These are phyloP conservation scores for Didymella segeticola DNA, from an alignment of 2,329 filamentous ascomycete species.

Conservation along the genomic window DNA sequence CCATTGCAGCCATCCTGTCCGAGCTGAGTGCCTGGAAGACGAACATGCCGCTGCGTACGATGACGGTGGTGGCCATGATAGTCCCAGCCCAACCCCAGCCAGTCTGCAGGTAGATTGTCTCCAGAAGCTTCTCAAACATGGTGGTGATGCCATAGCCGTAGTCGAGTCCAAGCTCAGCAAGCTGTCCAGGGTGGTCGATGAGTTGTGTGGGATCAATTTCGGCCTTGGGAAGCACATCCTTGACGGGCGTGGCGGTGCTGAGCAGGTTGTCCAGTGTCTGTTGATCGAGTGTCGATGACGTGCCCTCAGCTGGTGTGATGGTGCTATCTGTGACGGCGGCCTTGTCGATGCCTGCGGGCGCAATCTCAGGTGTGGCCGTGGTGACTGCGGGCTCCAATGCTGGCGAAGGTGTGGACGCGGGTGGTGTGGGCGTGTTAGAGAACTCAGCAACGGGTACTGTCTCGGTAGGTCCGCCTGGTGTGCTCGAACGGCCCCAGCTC, in stretches of 20 bases:
- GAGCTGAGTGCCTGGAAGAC: constrained; percentile 65
- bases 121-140: constrained; percentile 75
- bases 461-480: constrained; percentile 27
- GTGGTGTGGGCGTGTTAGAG: constrained; percentile 22
- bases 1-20: constrained; percentile 68
- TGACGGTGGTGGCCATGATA: constrained; percentile 69
- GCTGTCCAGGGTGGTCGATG: constrained; percentile 80
- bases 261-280: constrained; percentile 35
- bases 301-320: constrained; percentile 14
- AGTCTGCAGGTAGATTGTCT: constrained; percentile 78
- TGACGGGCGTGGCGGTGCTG: constrained; percentile 11
- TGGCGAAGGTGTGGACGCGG: constrained; percentile 15
- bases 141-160: constrained; percentile 83
- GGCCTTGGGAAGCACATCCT: constrained; percentile 21
- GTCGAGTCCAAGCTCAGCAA: constrained; percentile 82
- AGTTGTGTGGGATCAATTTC: constrained; percentile 59
- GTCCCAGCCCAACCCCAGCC: constrained; percentile 85
- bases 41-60: constrained; percentile 71
- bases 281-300: constrained; percentile 15
- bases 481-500: constrained; percentile 43
- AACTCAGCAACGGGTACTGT: constrained; percentile 31
- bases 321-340: constrained; percentile 33
- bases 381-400: constrained; percentile 34
- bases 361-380: constrained; percentile 41
- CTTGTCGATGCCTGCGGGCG: constrained; percentile 47